Base-by-base conservation (phyloP, 805 yeast genomes). In the Pichia membranifaciens region DNA sequence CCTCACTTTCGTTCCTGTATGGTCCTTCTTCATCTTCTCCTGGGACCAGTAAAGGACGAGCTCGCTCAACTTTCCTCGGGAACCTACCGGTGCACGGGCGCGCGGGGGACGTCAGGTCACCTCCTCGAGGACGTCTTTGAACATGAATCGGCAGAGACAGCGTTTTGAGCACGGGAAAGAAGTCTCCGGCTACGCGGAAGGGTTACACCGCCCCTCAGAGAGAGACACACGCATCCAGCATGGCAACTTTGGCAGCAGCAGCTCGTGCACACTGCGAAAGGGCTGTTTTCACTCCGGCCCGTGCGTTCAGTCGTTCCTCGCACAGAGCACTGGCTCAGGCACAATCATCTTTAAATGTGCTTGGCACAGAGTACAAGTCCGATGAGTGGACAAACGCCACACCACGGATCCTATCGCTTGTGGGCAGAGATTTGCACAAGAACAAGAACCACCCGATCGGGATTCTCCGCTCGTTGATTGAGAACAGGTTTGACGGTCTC, bases 321-420 rank as follows among this genome's bases (percentile, higher is more conserved):
- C 28, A 28, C 32, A 21, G 38, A 40, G 12, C 12, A 8, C 29
- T 8, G 29, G 10, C 29, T 10, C 7, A 25, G 29, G 29, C 10
- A 12, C 13, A 32, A 5, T 17, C 31, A 31, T 21, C 40, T 46
- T 37, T 70, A 46, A 51, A 59, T 43, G 65, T 86, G 2, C 69
- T 73, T 42, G 84, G 81, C 1, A 70, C 73, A 46, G 55, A 64
- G 0, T 84, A 80, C 58, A 62, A 68, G 18, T 73, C 82, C 0
- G 95, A 89, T 61, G 83, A 78, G 34, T 80, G 87, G 85, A 88
- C 97, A 2, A 93, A 93, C 59, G 83, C 87, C 1, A 86, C 96
- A 0, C 81, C 82, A 2, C 73, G 84, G 33, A 88, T 93, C 37
- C 57, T 82, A 10, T 74, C 73, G 4, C 69, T 87, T 28, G 80